These are phyloP conservation scores for Globisporangium middletonii DNA, from an alignment of 352 stramenopile species.

Conservation along the genomic window DNA sequence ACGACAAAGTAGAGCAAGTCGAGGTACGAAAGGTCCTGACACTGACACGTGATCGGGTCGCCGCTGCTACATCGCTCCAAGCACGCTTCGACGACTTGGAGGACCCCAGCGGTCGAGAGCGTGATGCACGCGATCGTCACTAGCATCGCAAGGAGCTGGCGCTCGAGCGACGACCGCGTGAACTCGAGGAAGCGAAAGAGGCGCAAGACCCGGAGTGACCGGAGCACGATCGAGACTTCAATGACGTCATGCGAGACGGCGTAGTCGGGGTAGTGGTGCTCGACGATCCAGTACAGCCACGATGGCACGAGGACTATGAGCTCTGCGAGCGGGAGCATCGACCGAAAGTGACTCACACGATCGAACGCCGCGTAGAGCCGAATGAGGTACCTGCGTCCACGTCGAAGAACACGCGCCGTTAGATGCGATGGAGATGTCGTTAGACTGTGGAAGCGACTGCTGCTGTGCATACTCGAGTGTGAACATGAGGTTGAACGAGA, in stretches of 20 bases:
- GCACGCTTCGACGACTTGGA: slow-evolving; percentile 68
- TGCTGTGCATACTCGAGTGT: slow-evolving; percentile 46
- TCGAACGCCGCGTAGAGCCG: slow-evolving; percentile 60
- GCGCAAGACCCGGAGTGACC: slow-evolving; percentile 57
- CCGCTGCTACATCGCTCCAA: slow-evolving; percentile 14
- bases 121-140: slow-evolving; percentile 71
- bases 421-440: not conserved
- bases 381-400: slow-evolving; percentile 31
- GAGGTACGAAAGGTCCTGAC: slow-evolving; percentile 58
- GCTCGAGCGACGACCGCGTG: slow-evolving; percentile 63
- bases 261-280: slow-evolving; percentile 9
- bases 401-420: not conserved
- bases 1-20: slow-evolving; percentile 81
- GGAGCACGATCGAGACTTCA: slow-evolving; percentile 31
- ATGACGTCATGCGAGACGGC: slow-evolving; percentile 4
- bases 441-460: not conserved
- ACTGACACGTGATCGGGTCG: slow-evolving; percentile 27
- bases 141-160: slow-evolving; percentile 49
- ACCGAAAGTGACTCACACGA: slow-evolving; percentile 45
- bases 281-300: slow-evolving; percentile 21
- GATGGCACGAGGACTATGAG: slow-evolving; percentile 58
- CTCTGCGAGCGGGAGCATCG: slow-evolving; percentile 49
- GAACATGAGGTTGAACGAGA: slow-evolving; percentile 58
- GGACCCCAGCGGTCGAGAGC: slow-evolving; percentile 54
- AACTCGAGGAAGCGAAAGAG: slow-evolving; percentile 73